Percentiles rank a stretch among this genome's conserved stretches.
Evolutionary conservation across 2,329 filamentous ascomycete species (phyloP).

Genomic region (Curvularia sp.): DNA sequence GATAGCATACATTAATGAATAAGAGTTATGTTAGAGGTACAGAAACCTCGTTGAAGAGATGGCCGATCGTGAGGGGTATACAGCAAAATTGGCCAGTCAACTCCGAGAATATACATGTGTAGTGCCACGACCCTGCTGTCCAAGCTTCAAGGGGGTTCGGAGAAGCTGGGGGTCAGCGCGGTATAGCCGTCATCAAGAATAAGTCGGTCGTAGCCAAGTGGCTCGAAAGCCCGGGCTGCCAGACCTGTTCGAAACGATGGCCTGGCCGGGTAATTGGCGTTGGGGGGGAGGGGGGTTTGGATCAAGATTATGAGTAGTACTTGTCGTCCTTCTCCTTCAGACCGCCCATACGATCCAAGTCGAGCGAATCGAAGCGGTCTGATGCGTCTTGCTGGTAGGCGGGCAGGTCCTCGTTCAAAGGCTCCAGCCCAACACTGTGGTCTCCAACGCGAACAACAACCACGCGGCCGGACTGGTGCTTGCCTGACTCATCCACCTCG

Average conservation of each 20-base stretch:
- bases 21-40: conserved; percentile 52
- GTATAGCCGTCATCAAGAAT: conserved; percentile 45
- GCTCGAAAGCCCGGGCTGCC: conserved; percentile 32
- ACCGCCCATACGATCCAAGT: conserved; percentile 92
- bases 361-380: conserved; percentile 87
- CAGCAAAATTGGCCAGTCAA: conserved; percentile 32
- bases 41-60: conserved; percentile 46
- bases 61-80: conserved; percentile 35
- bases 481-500: conserved; percentile 85
- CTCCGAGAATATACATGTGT: conserved; percentile 51
- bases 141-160: conserved; percentile 24
- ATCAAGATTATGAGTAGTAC: conserved; percentile 40
- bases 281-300: no score
- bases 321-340: conserved; percentile 85
- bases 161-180: conserved; percentile 37
- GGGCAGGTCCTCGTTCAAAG: conserved; percentile 79
- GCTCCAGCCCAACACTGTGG: conserved; percentile 85
- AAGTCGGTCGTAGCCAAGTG: conserved; percentile 50
- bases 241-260: conserved; percentile 21
- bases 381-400: conserved; percentile 85
- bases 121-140: conserved; percentile 23
- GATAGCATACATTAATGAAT: conserved; percentile 54
- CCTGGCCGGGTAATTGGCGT: conserved; percentile 27
- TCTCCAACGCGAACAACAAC: conserved; percentile 93
- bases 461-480: conserved; percentile 82